These are phyloP conservation scores for Fusarium albidum DNA, from an alignment of 2,329 filamentous ascomycete species.

Conservation along the genomic window DNA sequence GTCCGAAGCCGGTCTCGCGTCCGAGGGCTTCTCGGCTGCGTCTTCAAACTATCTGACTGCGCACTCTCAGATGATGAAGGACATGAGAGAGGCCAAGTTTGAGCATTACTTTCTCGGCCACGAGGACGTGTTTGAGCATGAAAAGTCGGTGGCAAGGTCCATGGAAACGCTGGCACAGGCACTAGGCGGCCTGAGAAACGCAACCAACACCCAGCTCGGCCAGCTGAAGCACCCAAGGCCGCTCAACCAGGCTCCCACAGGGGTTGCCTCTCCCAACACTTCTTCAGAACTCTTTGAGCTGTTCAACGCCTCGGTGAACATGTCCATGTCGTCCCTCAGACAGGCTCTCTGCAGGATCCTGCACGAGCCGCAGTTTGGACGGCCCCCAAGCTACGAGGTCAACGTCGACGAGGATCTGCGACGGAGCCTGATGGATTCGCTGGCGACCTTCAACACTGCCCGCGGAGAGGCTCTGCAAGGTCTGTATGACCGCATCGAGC, in stretches of 20 bases:
- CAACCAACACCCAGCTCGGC: conserved; percentile 87
- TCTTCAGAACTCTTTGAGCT: conserved; percentile 24
- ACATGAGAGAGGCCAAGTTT: conserved; percentile 84
- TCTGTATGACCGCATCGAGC: conserved; percentile 82
- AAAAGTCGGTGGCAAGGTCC: conserved; percentile 81
- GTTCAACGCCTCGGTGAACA: conserved; percentile 25
- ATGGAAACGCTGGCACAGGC: conserved; percentile 88
- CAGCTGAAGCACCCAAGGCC: conserved; percentile 63
- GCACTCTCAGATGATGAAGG: conserved; percentile 75
- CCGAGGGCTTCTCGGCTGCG: conserved; percentile 69
- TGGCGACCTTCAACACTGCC: conserved; percentile 94
- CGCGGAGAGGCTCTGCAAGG: conserved; percentile 82
- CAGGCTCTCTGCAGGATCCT: conserved; percentile 23
- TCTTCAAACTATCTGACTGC: conserved; percentile 70
- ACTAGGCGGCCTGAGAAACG: conserved; percentile 87
- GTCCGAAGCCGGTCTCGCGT: conserved; percentile 77
- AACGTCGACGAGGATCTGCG: conserved; percentile 80
- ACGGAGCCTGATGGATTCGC: conserved; percentile 79
- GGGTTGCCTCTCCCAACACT: background rate
- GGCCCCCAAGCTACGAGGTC: conserved; percentile 53
- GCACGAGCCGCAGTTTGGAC: conserved; percentile 40
- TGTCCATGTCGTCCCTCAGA: conserved; percentile 26
- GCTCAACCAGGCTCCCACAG: fast-evolving
- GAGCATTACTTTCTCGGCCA: conserved; percentile 86
- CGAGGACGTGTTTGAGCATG: conserved; percentile 79